These are phyloP conservation scores for Mollisiaceae sp. DNA, from an alignment of 2,329 filamentous ascomycete species.

Conservation along the genomic window DNA sequence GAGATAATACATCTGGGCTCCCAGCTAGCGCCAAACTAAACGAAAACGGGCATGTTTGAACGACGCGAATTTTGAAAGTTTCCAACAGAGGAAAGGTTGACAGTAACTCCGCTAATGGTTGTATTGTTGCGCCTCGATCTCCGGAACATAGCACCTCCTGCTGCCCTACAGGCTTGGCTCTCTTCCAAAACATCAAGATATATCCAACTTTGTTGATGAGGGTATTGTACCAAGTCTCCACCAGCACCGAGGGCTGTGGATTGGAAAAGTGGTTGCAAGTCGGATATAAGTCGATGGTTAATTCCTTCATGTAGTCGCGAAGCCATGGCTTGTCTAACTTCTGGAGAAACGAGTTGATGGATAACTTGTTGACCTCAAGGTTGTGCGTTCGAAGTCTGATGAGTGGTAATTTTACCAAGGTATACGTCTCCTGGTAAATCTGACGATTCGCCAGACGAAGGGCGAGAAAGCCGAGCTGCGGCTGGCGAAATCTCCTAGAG, in stretches of 20 bases:
- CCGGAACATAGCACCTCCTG: not conserved
- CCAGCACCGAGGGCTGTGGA: not conserved
- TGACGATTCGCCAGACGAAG: not conserved
- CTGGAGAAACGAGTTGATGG: conserved; percentile 1
- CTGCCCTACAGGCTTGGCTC: not conserved
- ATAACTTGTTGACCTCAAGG: not conserved
- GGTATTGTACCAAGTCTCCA: not conserved
- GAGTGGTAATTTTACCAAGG: not conserved
- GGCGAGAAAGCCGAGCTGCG: not conserved
- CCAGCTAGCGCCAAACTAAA: conserved; percentile 1
- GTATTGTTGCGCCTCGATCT: not conserved
- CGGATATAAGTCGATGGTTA: not conserved
- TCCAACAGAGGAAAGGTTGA: not conserved
- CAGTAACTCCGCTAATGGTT: not conserved
- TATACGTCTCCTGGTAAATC: not conserved
- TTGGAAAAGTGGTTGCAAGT: not conserved
- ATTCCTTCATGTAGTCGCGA: conserved; percentile 2
- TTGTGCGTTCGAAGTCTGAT: not conserved
- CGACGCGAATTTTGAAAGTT: not conserved
- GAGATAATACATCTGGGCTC: not conserved
- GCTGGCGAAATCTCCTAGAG: not conserved
- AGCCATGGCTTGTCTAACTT: not conserved
- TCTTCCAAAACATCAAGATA: not conserved
- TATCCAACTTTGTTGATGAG: not conserved
- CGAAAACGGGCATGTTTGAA: not conserved